Evolutionary conservation across 2,329 filamentous ascomycete species (phyloP), one percentile per base, ranked within the genome.

Genomic region (Beauveria bassiana): DNA sequence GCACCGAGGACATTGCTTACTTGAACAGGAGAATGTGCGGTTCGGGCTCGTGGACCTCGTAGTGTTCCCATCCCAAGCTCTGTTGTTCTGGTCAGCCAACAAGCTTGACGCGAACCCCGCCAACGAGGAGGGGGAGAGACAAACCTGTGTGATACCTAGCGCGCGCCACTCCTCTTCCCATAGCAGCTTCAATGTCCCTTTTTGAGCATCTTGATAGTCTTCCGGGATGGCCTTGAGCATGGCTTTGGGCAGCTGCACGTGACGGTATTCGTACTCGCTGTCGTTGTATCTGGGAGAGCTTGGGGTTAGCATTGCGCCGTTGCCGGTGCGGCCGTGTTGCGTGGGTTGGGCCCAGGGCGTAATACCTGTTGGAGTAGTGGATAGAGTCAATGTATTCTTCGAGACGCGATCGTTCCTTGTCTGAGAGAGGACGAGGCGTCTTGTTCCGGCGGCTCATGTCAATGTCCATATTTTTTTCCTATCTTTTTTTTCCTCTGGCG

Each of bases 131-230:
- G 34, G 34, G 28, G 22, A 56, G 20, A 40, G 38, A 63, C 81
- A 53, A 78, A 96, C 92, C 87, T 96, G 93, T 67, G 95, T 99
- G 73, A 99, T 99, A 56, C 95, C 95, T 71, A 99, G 83, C 42
- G 89, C 92, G 76, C 95, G 87, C 95, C 95, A 99, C 78, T 99
- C 95, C 67, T 98, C 93, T 75, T 99, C 95, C 93, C 93, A 97
- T 64, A 99, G 79, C 68, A 99, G 79, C 80, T 98, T 99, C 75
- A 99, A 78, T 6, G 93, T 98, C 64, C 95, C 95, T 76, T 96
- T 91, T 58, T 86, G 79, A 56, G 86, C 83, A 75, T 97, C 93
- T 72, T 96, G 93, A 76, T 96, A 96, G 66, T 97, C 93, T 73
- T 93, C 88, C 22, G 95, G 95, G 68, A 99, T 98, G 46, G 86